These are phyloP conservation scores for Didymella keratinophila DNA, from an alignment of 2,329 filamentous ascomycete species.

Conservation along the genomic window DNA sequence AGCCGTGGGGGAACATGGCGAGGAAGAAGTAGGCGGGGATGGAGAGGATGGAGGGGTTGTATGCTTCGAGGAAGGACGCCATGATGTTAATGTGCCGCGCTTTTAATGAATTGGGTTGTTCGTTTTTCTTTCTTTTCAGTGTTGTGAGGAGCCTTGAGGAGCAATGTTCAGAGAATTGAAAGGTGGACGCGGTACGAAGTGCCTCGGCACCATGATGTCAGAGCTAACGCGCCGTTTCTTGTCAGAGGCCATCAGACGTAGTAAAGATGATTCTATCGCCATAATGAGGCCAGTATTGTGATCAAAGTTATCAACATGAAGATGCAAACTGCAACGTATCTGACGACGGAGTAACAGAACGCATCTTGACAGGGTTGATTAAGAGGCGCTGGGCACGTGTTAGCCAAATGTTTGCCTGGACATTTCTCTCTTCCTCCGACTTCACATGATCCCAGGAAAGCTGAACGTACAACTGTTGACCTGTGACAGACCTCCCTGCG, in stretches of 20 bases:
- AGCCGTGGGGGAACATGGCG: constrained; percentile 52
- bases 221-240: neutral
- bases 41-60: constrained; percentile 54
- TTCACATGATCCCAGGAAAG: neutral
- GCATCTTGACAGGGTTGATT: constrained; percentile 2
- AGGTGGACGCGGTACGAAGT: neutral
- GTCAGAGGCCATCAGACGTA: neutral
- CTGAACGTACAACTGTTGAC: neutral
- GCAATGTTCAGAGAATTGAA: neutral
- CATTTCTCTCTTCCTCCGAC: neutral
- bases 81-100: neutral
- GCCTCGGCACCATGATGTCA: constrained; percentile 28
- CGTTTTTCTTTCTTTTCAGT: no score
- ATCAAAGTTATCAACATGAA: constrained; percentile 9
- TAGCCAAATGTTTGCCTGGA: neutral
- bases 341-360: constrained; percentile 5
- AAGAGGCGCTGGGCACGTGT: neutral
- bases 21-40: constrained; percentile 57
- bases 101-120: neutral
- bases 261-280: neutral
- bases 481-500: neutral
- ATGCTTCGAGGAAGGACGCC: constrained; percentile 27
- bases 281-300: constrained; percentile 1
- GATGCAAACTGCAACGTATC: constrained; percentile 1
- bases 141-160: no score